phyloP scores from a whole-genome alignment of 1,139 yeast species.

The Diutina rugosa region DNA sequence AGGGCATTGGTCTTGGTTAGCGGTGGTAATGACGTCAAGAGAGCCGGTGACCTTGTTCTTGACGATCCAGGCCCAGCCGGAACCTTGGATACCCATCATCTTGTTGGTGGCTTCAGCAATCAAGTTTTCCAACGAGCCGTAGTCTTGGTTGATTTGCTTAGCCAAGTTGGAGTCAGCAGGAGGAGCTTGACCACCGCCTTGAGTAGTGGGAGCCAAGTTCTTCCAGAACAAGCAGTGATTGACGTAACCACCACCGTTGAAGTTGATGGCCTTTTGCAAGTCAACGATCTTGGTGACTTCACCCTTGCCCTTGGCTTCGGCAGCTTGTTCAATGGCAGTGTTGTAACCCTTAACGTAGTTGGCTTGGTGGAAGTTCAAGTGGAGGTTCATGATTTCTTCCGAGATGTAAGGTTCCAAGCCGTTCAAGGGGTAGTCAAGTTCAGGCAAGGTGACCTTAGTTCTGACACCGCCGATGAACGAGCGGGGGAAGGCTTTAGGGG shows the following conservation, averaged over 20 bases:
- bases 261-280: slow-evolving; percentile 70
- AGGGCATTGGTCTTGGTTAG: slow-evolving; percentile 83
- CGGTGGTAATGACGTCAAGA: slow-evolving; percentile 73
- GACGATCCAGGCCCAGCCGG: slow-evolving; percentile 96
- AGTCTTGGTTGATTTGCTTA: slow-evolving; percentile 51
- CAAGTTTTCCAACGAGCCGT: slow-evolving; percentile 68
- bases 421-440: slow-evolving; percentile 74
- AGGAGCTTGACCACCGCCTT: slow-evolving; percentile 61
- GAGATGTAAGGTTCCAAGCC: slow-evolving; percentile 88
- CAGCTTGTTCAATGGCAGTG: slow-evolving; percentile 65
- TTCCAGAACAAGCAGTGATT: slow-evolving; percentile 89
- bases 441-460: slow-evolving; percentile 63
- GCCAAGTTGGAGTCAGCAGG: slow-evolving; percentile 51
- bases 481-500: neutral
- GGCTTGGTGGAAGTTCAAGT: slow-evolving; percentile 90
- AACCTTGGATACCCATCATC: slow-evolving; percentile 90
- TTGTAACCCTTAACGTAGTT: slow-evolving; percentile 87
- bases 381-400: slow-evolving; percentile 80
- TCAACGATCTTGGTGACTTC: slow-evolving; percentile 58
- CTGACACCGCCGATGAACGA: slow-evolving; percentile 3
- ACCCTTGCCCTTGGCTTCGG: slow-evolving; percentile 54
- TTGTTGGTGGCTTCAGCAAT: slow-evolving; percentile 57
- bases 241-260: slow-evolving; percentile 91
- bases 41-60: slow-evolving; percentile 66
- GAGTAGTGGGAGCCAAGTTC: slow-evolving; percentile 69